phyloP scores from a whole-genome alignment of 2,329 filamentous ascomycete species.

The Aspergillus hiratsukae region DNA sequence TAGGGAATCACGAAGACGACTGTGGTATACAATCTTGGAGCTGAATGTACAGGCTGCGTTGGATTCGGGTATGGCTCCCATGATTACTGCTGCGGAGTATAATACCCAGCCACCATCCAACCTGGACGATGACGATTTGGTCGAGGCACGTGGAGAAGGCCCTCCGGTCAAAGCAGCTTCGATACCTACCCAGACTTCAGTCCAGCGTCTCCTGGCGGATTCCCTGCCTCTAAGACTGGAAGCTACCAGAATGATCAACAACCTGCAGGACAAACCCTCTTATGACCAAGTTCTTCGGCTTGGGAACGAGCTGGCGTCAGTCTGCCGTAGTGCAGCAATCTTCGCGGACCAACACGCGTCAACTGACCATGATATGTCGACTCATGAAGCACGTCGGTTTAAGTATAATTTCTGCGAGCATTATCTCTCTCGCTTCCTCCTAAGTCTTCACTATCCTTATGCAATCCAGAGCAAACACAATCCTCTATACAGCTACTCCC shows the following conservation, averaged over 20 bases:
- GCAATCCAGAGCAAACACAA: slow-evolving; percentile 20
- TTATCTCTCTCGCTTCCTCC: slow-evolving; percentile 16
- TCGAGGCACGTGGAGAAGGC: background rate
- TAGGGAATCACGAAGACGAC: slow-evolving; percentile 24
- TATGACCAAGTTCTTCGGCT: slow-evolving; percentile 19
- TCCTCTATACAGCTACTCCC: slow-evolving; percentile 23
- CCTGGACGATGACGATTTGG: slow-evolving; percentile 13
- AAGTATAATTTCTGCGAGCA: slow-evolving; percentile 15
- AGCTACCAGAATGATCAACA: slow-evolving; percentile 16
- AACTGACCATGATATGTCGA: too few relatives aligned
- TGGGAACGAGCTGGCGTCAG: slow-evolving; percentile 10
- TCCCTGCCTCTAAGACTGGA: slow-evolving; percentile 14
- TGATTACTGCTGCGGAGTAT: slow-evolving; percentile 28
- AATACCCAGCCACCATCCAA: slow-evolving; percentile 24
- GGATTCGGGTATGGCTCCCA: slow-evolving; percentile 26
- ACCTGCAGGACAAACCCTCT: slow-evolving; percentile 14
- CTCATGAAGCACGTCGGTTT: slow-evolving; percentile 5
- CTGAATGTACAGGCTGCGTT: slow-evolving; percentile 28
- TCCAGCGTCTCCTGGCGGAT: slow-evolving; percentile 8
- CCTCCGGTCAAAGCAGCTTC: background rate
- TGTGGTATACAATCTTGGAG: slow-evolving; percentile 37
- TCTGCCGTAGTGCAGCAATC: slow-evolving; percentile 6
- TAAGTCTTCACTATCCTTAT: slow-evolving; percentile 21
- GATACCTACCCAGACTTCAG: background rate
- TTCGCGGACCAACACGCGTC: background rate